These are phyloP conservation scores for Daldinia concentrica DNA, from an alignment of 495 filamentous ascomycete genomes.

Conservation along the genomic window DNA sequence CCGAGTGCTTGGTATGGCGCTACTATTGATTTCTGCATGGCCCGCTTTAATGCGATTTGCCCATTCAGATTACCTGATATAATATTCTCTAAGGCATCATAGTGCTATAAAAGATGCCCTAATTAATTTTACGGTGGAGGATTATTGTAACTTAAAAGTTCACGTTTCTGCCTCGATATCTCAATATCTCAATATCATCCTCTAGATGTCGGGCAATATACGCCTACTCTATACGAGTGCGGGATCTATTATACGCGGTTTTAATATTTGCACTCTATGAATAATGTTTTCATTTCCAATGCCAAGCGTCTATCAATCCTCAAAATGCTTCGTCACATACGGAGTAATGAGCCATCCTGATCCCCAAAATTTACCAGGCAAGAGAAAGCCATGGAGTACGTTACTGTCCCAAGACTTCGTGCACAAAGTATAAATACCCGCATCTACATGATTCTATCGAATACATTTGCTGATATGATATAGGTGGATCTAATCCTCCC, in stretches of 20 bases:
- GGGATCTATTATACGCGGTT: neutral
- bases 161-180: constrained; percentile 6
- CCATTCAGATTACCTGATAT: neutral
- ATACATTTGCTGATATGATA: neutral
- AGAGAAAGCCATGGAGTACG: constrained; percentile 76
- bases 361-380: constrained; percentile 73
- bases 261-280: neutral
- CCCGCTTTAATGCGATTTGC: constrained; percentile 11
- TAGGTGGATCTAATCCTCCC: constrained; percentile 82
- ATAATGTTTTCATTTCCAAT: constrained; percentile 69
- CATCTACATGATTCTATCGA: constrained; percentile 12
- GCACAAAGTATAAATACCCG: constrained; percentile 68
- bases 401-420: constrained; percentile 74
- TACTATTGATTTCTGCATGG: constrained; percentile 9
- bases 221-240: neutral
- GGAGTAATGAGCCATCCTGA: constrained; percentile 72
- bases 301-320: constrained; percentile 63
- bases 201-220: neutral
- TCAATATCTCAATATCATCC: neutral
- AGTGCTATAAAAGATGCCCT: neutral
- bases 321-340: constrained; percentile 81
- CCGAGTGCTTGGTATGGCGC: constrained; percentile 21
- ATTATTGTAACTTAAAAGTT: neutral
- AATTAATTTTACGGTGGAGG: neutral
- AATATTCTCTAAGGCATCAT: neutral